Percentiles rank a stretch among this genome's conserved stretches.
Conservation (phyloP, 345 rosid genomes). For the Firmiana major region DNA sequence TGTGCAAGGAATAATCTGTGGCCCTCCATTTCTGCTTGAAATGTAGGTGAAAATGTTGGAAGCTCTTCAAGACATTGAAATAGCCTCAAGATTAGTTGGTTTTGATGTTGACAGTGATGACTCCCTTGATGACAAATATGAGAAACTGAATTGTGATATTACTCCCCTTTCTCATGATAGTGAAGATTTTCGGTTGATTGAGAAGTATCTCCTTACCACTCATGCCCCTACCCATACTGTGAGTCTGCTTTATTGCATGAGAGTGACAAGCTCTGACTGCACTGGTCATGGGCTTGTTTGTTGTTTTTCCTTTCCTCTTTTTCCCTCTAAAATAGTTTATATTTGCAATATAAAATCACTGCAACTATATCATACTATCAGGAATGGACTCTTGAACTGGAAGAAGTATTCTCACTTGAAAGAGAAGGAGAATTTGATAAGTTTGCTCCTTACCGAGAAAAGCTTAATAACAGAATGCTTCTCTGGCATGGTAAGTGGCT, state of each 20-base stretch:
- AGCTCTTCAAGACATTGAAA: constrained; percentile 91
- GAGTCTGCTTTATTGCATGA: constrained; percentile 18
- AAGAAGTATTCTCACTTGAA: constrained; percentile 82
- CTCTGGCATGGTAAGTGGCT: constrained; percentile 78
- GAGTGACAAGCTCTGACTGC: not conserved
- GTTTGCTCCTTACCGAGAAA: constrained; percentile 58
- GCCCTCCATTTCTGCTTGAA: not conserved
- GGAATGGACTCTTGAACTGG: constrained; percentile 94
- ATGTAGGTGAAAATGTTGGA: constrained; percentile 92
- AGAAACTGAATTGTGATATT: constrained; percentile 61
- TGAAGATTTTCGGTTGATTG: constrained; percentile 63
- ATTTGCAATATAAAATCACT: not conserved
- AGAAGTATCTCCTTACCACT: constrained; percentile 71
- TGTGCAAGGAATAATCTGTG: not conserved
- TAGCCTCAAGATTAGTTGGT: constrained; percentile 94
- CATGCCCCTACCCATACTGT: constrained; percentile 95
- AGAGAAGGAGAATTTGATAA: constrained; percentile 84
- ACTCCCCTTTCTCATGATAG: constrained; percentile 77
- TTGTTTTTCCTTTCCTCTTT: not conserved
- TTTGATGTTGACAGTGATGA: constrained; percentile 76
- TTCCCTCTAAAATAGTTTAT: not conserved
- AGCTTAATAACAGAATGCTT: constrained; percentile 79
- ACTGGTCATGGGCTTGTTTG: not conserved
- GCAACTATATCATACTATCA: constrained; percentile 18
- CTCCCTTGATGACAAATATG: constrained; percentile 79